Evolutionary conservation across 1,139 yeast genomes (phyloP), one percentile per base, ranked within the genome.

Genomic region (Insectozyma bohioensis): DNA sequence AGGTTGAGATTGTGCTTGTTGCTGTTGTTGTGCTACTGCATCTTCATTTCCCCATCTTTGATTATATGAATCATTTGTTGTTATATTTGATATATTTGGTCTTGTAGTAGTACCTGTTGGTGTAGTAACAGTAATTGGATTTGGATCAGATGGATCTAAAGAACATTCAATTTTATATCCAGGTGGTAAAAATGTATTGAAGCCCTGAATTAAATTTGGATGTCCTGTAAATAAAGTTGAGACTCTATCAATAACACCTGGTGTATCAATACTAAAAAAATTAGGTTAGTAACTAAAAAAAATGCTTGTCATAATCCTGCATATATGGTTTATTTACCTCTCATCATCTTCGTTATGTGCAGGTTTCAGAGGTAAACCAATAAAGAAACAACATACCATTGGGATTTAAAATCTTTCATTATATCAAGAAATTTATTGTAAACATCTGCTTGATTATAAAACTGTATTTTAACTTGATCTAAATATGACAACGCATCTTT

Each of bases 381-480:
- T 12, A 40, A 36, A 68, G 77, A 42, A 60, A 75, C 67, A n/a
- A n/a, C n/a, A n/a, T n/a, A n/a, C n/a, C 79, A 78, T 63, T 90
- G 97, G 31, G 95, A 84, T 65, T 94, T 92, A 67, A 94, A 94
- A 55, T 94, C 98, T 62, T 92, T 92, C 99, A 92, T 92, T 43
- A 92, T 92, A 56, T 94, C 99, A 52, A 92, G 73, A 54, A 92
- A 92, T 56, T 86, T 90, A 57, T 92, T 94, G 67, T 94, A 92
- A 32, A 94, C 96, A 53, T 90, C 97, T 1, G 97, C 95, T 61
- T 92, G 95, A 46, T 80, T 77, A 58, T 78, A 85, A 60, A 92
- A 92, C 58, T 90, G 97, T 35, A 84, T 78, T 57, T 94, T 94
- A 40, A 92, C 98, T 61, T 88, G 96, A 56, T 94, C 98, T 48